A percentile compares a stretch with the other conserved stretches of the same genome.
These are phyloP conservation scores for Wallacemonas sp. DNA, from an alignment of 208 protist genomes.

Conservation along the genomic window DNA sequence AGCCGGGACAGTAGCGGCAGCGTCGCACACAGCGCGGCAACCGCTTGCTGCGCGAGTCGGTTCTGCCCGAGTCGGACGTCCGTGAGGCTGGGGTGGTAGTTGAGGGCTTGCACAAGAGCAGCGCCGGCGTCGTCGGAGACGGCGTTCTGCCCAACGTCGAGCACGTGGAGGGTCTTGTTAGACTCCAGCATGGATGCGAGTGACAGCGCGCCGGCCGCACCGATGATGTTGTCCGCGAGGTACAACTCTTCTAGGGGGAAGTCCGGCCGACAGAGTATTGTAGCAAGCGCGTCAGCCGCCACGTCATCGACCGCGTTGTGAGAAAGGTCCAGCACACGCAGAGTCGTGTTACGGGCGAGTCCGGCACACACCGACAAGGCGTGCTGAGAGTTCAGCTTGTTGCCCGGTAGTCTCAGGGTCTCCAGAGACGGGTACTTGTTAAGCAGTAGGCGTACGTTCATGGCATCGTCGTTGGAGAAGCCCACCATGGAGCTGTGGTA, in stretches of 20 bases:
- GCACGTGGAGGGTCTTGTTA: constrained; percentile 76
- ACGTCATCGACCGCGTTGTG: constrained; percentile 78
- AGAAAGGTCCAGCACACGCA: constrained; percentile 82
- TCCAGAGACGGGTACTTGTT: constrained; percentile 41
- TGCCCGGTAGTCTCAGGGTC: constrained; percentile 63
- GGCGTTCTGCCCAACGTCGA: constrained; percentile 79
- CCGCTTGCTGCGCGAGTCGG: constrained; percentile 43
- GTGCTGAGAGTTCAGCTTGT: constrained; percentile 52
- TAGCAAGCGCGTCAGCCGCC: constrained; percentile 47
- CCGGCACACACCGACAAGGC: constrained; percentile 60
- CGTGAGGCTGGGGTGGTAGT: constrained; percentile 43
- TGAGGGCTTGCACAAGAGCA: constrained; percentile 46
- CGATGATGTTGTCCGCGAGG: constrained; percentile 76
- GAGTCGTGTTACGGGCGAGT: constrained; percentile 48
- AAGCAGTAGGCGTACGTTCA: constrained; percentile 52
- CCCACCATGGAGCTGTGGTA: constrained; percentile 63
- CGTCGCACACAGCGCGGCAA: constrained; percentile 43
- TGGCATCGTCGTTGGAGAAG: constrained; percentile 72
- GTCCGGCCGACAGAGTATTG: constrained; percentile 62
- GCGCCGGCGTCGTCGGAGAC: constrained; percentile 68
- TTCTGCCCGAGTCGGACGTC: constrained; percentile 80
- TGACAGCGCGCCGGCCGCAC: constrained; percentile 44
- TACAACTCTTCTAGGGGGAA: constrained; percentile 77
- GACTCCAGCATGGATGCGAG: constrained; percentile 63
- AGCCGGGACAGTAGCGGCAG: constrained; percentile 48